These are phyloP conservation scores for Claviceps capensis DNA, from an alignment of 2,329 filamentous ascomycete genomes.

Conservation along the genomic window DNA sequence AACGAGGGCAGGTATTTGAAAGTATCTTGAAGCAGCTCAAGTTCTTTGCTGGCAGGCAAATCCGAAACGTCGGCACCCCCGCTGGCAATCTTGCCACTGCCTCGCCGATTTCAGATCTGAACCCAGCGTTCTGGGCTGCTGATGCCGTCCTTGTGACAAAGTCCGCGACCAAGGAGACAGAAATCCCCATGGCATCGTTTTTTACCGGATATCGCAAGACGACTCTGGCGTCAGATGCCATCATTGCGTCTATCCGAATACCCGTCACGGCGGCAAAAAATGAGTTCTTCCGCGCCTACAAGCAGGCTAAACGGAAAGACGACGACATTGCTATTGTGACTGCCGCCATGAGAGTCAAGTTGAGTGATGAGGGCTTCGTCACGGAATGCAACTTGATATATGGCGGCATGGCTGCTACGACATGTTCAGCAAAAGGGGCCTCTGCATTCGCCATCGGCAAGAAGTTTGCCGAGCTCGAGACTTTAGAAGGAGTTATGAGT, in stretches of 20 bases:
- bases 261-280: conserved; percentile 60
- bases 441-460: conserved; percentile 63
- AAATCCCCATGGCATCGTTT: conserved; percentile 86
- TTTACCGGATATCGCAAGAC: conserved; percentile 87
- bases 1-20: conserved; percentile 65
- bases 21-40: conserved; percentile 87
- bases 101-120: conserved; percentile 91
- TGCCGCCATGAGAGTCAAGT: conserved; percentile 60
- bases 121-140: conserved; percentile 82
- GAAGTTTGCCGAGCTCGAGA: conserved; percentile 65
- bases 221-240: conserved; percentile 63
- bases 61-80: conserved; percentile 92
- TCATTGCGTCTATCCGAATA: conserved; percentile 79
- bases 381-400: conserved; percentile 71
- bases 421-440: conserved; percentile 71
- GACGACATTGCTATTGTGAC: conserved; percentile 98
- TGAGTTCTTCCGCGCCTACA: conserved; percentile 82
- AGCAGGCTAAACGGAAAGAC: conserved; percentile 93
- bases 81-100: conserved; percentile 91
- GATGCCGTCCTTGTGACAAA: conserved; percentile 73
- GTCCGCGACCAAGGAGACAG: conserved; percentile 55
- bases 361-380: conserved; percentile 57
- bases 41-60: conserved; percentile 90
- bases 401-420: conserved; percentile 88
- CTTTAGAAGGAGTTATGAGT: conserved; percentile 79